Evolutionary conservation across 1,284 basidiomycete species (phyloP), one percentile per base, ranked within the genome.

Genomic region (Sporisorium sorghi): DNA sequence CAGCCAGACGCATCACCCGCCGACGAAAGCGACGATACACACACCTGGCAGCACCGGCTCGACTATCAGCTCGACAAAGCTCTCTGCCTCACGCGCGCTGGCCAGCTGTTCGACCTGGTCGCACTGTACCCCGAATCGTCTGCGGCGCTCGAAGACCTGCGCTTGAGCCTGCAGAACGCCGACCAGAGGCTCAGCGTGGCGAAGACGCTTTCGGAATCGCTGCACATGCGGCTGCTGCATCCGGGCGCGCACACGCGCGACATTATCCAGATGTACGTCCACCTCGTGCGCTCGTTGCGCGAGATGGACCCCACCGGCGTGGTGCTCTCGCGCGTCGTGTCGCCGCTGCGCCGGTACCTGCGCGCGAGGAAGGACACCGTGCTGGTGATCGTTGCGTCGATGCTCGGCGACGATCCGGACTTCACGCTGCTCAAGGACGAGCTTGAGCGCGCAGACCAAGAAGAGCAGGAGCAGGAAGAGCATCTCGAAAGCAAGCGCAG

Each of bases 191-290:
- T 89, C 2, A 87, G 89, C 43, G 87, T 95, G 5, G 91, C 93
- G 1, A 87, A 88, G 55, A 87, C 88, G 14, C 86, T 95, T 21
- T 46, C 47, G 46, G 60, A 33, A 75, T 94, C 93, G 39, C 71
- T 70, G 26, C 51, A 63, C 42, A 60, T 59, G 80, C 91, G 96
- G 4, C 88, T 99, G 0, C 89, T 99, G 14, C 96, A 99, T 83
- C 97, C 97, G 0, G 97, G 95, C 10, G 94, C 94, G 2, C 94
- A 95, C 73, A 99, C 97, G 0, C 92, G 92, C 77, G 90, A 93
- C 74, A 95, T 99, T 67, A 87, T 99, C 21, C 87, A 90, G 2
- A 91, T 93, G 87, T 99, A 99, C 84, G 93, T 98, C n/a, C 90
- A 91, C 2, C 94, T 93, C 1, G 97, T 99, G 80, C 91, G 92